A percentile compares a stretch with the other conserved stretches of the same genome.
Evolutionary conservation across 202 grass and related monocot genomes (phyloP).

Genomic region (Schoenoplectus tabernaemontani): DNA sequence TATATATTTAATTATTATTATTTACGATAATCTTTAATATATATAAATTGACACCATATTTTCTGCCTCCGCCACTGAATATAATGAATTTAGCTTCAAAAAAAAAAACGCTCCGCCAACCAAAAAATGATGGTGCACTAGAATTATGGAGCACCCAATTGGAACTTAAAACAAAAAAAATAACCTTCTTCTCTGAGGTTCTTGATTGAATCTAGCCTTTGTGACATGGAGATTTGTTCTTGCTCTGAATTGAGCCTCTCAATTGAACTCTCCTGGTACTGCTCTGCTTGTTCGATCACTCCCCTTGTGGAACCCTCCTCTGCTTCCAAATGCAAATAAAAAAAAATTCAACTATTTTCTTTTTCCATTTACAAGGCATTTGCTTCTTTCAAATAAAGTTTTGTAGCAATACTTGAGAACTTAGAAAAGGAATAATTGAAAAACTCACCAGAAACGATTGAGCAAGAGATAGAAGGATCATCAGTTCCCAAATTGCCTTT

Average conservation of each 20-base stretch:
- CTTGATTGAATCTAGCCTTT: slow-evolving; percentile 25
- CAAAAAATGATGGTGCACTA: neutral
- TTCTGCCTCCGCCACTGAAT: too few species aligned
- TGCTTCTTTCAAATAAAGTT: neutral
- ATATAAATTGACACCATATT: too few species aligned
- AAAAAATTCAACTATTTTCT: too few species aligned
- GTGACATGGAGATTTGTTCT: slow-evolving; percentile 15
- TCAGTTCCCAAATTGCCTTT: slow-evolving; percentile 19
- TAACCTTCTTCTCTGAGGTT: slow-evolving; percentile 9
- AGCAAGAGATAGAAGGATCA: slow-evolving; percentile 44
- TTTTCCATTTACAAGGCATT: neutral
- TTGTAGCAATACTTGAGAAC: too few species aligned
- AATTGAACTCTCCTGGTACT: slow-evolving; percentile 22
- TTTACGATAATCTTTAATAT: too few species aligned
- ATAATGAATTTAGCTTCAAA: neutral
- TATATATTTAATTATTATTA: too few species aligned
- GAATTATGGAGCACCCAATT: neutral
- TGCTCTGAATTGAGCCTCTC: slow-evolving; percentile 23
- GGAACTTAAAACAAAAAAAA: neutral
- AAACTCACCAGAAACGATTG: slow-evolving; percentile 36
- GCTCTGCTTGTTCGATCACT: slow-evolving; percentile 22
- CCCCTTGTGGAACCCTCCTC: slow-evolving; percentile 44
- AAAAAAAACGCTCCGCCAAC: neutral
- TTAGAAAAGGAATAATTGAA: neutral
- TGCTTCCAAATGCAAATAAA: slow-evolving; percentile 20